Evolutionary conservation across 306 rosid species (phyloP).

Genomic region (Cucurbita ficifolia): DNA sequence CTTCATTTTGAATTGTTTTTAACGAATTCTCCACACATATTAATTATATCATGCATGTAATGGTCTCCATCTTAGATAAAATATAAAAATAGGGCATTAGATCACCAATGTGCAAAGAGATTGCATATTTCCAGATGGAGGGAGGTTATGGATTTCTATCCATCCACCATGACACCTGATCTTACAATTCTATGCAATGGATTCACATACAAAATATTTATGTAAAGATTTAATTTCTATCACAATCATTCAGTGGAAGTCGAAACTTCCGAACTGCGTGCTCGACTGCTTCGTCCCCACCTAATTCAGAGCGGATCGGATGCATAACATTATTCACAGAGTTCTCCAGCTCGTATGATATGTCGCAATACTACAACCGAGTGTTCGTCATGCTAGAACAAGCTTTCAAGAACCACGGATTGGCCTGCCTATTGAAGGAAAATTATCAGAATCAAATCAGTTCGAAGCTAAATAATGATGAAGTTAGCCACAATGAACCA

Average conservation of each 20-base stretch:
- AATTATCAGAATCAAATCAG: not conserved
- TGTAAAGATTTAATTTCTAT: not conserved
- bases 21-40: too few species aligned
- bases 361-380: not conserved
- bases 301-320: not conserved
- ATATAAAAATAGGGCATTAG: too few species aligned
- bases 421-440: not conserved
- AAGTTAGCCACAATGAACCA: not conserved
- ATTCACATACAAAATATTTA: not conserved
- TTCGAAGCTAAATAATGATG: not conserved
- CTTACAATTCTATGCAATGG: not conserved
- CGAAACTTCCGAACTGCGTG: not conserved
- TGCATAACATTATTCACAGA: conserved; percentile 3
- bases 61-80: too few species aligned
- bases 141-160: too few species aligned
- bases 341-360: not conserved
- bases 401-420: conserved; percentile 1
- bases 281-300: not conserved
- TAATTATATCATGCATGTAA: too few species aligned
- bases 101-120: too few species aligned
- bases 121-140: too few species aligned
- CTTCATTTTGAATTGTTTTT: too few species aligned
- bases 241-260: not conserved
- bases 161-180: too few species aligned
- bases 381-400: not conserved